phyloP scores from a whole-genome alignment of 163 green algal genomes.

The Prototheca wickerhamii region DNA sequence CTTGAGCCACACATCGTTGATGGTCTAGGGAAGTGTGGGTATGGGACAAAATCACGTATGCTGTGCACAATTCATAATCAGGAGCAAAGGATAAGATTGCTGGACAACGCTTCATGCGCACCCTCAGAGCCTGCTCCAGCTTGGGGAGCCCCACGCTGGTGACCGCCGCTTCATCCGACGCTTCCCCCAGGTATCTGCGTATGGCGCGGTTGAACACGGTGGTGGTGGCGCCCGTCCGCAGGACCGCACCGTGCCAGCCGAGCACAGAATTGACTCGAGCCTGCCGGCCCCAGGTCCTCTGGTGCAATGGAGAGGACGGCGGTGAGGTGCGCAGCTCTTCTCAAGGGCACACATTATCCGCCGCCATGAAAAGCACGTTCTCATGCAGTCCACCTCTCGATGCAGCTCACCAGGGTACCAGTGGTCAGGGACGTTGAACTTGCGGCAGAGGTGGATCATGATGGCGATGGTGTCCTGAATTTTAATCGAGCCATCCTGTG shows the following conservation, averaged over 20 bases:
- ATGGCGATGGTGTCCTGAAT: background rate
- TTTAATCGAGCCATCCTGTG: background rate
- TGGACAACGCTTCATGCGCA: background rate
- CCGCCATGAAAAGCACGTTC: background rate
- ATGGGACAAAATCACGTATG: background rate
- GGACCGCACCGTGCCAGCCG: background rate
- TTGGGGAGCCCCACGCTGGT: background rate
- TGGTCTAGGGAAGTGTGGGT: background rate
- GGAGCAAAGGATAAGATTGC: background rate
- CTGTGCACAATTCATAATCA: background rate
- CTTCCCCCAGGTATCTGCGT: background rate
- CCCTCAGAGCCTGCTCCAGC: background rate
- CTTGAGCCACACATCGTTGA: background rate
- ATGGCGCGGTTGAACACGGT: background rate
- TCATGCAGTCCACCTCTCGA: too few species aligned
- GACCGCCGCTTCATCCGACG: background rate
- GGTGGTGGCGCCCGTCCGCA: background rate
- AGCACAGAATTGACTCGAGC: background rate
- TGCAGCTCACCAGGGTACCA: slow-evolving; percentile 3
- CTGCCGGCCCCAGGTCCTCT: background rate
- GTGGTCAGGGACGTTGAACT: background rate
- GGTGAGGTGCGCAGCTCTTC: background rate
- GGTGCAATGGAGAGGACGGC: background rate
- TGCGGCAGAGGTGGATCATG: background rate
- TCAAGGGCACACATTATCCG: background rate